Percentiles rank a stretch among this genome's conserved stretches.
Evolutionary conservation across 306 rosid species (phyloP).

Genomic region (Adenanthera pavonina): DNA sequence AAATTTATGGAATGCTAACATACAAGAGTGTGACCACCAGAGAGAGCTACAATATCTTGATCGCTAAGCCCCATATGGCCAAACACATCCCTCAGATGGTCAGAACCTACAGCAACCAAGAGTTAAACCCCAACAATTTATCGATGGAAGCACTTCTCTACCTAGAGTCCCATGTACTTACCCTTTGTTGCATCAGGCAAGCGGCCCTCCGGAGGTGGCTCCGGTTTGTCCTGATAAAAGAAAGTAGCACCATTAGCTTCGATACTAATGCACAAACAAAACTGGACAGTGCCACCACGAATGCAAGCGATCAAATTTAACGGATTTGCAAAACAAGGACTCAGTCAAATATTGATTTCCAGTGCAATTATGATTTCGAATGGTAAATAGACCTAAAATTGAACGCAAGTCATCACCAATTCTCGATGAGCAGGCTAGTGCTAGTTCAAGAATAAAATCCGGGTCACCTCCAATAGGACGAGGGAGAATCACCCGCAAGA

Average conservation of each 20-base stretch:
- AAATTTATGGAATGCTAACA: neutral
- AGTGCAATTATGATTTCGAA: neutral
- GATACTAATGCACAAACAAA: neutral
- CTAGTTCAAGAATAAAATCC: neutral
- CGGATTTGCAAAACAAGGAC: neutral
- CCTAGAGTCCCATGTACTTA: slow-evolving; percentile 1
- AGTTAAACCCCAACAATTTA: neutral
- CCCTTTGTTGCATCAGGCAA: slow-evolving; percentile 87
- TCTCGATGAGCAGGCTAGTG: neutral
- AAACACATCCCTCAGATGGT: slow-evolving; percentile 87
- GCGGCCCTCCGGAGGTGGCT: slow-evolving; percentile 92
- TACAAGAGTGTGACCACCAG: slow-evolving; percentile 94
- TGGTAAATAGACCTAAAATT: neutral
- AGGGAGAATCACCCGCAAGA: neutral
- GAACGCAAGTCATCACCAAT: neutral
- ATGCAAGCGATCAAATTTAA: neutral
- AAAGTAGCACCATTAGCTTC: neutral
- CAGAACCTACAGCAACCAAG: slow-evolving; percentile 63
- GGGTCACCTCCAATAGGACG: neutral
- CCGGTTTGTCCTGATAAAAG: slow-evolving; percentile 69
- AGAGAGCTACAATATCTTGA: slow-evolving; percentile 89
- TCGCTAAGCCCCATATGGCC: slow-evolving; percentile 89
- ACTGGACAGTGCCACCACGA: neutral
- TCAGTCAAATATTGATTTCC: neutral
- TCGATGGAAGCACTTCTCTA: neutral